These are phyloP conservation scores for Spathaspora boniae DNA, from an alignment of 805 yeast species.

Conservation along the genomic window DNA sequence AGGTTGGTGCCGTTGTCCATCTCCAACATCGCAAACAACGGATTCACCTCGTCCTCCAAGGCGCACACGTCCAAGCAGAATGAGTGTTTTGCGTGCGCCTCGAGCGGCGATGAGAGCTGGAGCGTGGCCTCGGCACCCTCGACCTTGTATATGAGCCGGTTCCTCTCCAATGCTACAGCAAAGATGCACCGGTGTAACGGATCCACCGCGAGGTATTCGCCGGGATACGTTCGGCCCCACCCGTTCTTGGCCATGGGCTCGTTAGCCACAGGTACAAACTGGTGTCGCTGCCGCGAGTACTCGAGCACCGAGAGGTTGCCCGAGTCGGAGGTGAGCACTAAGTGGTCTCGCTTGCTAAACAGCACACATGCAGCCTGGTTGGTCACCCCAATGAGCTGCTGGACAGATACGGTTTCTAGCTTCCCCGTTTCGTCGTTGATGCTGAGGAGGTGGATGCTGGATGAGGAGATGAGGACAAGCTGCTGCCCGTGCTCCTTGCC, in stretches of 20 bases:
- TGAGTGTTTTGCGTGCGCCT: constrained; percentile 48
- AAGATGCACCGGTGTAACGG: constrained; percentile 67
- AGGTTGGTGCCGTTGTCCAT: constrained; percentile 32
- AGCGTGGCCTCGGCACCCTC: constrained; percentile 29
- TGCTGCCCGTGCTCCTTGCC: constrained; percentile 49
- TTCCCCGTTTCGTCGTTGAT: constrained; percentile 57
- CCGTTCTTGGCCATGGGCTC: constrained; percentile 77
- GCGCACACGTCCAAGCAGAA: constrained; percentile 56
- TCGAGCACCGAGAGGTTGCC: constrained; percentile 63
- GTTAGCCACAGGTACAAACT: constrained; percentile 47
- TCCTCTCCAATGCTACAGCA: constrained; percentile 69
- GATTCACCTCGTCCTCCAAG: constrained; percentile 78
- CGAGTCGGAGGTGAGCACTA: constrained; percentile 76
- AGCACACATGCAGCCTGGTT: constrained; percentile 48
- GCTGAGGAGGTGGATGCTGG: constrained; percentile 50
- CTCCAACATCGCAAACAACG: constrained; percentile 80
- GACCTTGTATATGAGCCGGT: constrained; percentile 67
- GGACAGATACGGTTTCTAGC: constrained; percentile 38
- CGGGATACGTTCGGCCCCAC: constrained; percentile 70
- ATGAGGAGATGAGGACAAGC: constrained; percentile 54
- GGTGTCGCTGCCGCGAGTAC: constrained; percentile 32
- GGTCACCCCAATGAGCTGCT: constrained; percentile 56
- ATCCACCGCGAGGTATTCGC: constrained; percentile 67
- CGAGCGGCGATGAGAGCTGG: constrained; percentile 69
- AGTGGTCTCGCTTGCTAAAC: constrained; percentile 38